Evolutionary conservation across 2,329 filamentous ascomycete species (phyloP).

Genomic region (Aspergillaceae sp.): DNA sequence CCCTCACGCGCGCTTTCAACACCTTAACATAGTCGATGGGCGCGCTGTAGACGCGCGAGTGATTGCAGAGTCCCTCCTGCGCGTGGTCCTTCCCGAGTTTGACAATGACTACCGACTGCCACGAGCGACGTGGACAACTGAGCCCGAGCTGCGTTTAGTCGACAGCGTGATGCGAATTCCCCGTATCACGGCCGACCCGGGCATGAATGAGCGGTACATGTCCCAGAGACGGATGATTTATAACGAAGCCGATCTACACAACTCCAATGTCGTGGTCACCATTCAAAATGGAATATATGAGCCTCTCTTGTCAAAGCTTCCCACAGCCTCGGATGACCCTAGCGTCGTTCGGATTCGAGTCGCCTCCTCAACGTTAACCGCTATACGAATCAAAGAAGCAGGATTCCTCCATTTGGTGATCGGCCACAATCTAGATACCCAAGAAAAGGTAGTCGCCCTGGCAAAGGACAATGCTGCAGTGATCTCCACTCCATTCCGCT

Average conservation of each 20-base stretch:
- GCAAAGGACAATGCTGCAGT: constrained; percentile 1
- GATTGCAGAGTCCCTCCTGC: not conserved
- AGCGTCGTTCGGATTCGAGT: not conserved
- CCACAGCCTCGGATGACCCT: not conserved
- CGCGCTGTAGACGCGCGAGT: not conserved
- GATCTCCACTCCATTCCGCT: constrained; percentile 1
- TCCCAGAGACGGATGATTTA: not conserved
- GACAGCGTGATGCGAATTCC: not conserved
- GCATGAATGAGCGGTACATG: not conserved
- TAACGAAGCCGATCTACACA: not conserved
- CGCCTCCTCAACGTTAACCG: not conserved
- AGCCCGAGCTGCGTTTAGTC: not conserved
- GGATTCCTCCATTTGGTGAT: not conserved
- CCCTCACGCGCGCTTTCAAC: not conserved
- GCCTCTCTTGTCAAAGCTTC: not conserved
- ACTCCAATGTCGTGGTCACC: not conserved
- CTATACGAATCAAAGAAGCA: not conserved
- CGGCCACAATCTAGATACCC: constrained; percentile 1
- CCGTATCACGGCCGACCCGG: not conserved
- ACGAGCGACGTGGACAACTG: not conserved
- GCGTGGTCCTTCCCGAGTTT: not conserved
- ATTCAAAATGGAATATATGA: not conserved
- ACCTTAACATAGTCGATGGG: not conserved
- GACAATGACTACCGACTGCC: not conserved
- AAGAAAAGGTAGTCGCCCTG: constrained; percentile 1